phyloP scores from a whole-genome alignment of 805 yeast species.

The Saccharomycopsis fibuligera region DNA sequence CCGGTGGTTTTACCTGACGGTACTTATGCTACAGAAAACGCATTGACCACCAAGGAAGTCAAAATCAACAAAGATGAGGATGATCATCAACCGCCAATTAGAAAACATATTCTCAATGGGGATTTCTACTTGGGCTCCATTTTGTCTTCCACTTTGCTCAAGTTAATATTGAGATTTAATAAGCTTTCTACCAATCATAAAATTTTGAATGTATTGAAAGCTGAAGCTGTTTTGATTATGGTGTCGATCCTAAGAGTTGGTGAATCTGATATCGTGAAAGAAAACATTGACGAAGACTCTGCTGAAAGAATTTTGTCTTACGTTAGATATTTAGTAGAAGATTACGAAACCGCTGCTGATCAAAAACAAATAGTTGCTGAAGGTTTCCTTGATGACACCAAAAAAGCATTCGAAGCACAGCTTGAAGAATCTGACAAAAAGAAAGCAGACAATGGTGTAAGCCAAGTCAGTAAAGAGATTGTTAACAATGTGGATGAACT shows the following conservation, averaged over 20 bases:
- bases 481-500: slow-evolving; percentile 69
- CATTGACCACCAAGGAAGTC: slow-evolving; percentile 46
- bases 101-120: slow-evolving; percentile 76
- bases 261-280: slow-evolving; percentile 59
- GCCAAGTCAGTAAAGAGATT: background rate
- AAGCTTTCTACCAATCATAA: slow-evolving; percentile 48
- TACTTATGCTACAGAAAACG: slow-evolving; percentile 93
- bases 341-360: slow-evolving; percentile 38
- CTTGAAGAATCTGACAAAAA: slow-evolving; percentile 55
- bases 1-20: slow-evolving; percentile 97
- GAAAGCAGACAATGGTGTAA: slow-evolving; percentile 36
- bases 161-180: slow-evolving; percentile 72
- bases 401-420: slow-evolving; percentile 72
- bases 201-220: slow-evolving; percentile 74
- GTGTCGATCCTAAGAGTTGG: slow-evolving; percentile 89
- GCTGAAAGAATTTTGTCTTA: slow-evolving; percentile 91
- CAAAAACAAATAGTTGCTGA: slow-evolving; percentile 41
- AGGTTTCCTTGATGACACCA: slow-evolving; percentile 85
- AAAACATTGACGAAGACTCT: slow-evolving; percentile 91
- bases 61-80: slow-evolving; percentile 34
- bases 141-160: slow-evolving; percentile 79
- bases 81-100: slow-evolving; percentile 59
- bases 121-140: slow-evolving; percentile 90
- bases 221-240: slow-evolving; percentile 90
- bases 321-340: slow-evolving; percentile 70